Conservation (phyloP, 2,329 filamentous ascomycete genomes). For the Myotisia sp. region DNA sequence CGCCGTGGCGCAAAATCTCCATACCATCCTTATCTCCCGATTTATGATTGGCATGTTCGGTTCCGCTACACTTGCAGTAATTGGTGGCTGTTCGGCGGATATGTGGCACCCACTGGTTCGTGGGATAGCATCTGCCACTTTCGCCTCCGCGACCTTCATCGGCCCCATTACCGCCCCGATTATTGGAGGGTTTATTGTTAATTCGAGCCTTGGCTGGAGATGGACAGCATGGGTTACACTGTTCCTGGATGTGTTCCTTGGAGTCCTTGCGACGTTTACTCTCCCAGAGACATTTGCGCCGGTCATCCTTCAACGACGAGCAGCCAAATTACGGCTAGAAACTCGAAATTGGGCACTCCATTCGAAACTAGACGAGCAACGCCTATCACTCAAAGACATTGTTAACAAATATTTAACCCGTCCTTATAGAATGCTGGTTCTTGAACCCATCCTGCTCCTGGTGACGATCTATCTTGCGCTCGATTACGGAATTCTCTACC, state of each 20-base stretch:
- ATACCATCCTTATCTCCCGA: conserved; percentile 41
- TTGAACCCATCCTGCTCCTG: conserved; percentile 36
- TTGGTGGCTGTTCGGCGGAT: conserved; percentile 37
- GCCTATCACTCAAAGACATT: conserved; percentile 26
- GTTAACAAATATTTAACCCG: conserved; percentile 32
- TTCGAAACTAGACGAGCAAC: conserved; percentile 31
- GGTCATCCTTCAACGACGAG: conserved; percentile 36
- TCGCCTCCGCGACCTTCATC: conserved; percentile 34
- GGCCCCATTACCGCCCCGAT: conserved; percentile 38
- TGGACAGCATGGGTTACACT: conserved; percentile 44
- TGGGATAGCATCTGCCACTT: conserved; percentile 33
- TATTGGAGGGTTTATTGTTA: conserved; percentile 37
- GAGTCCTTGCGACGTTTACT: conserved; percentile 30
- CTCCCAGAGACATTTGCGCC: conserved; percentile 40
- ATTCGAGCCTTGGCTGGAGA: conserved; percentile 39
- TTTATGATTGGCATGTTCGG: conserved; percentile 43
- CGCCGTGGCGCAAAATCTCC: conserved; percentile 39
- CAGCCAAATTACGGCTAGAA: conserved; percentile 33
- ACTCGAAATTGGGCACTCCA: conserved; percentile 36
- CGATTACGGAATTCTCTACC: conserved; percentile 23
- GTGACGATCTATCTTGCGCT: conserved; percentile 33
- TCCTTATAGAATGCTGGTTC: conserved; percentile 33
- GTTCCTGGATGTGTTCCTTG: conserved; percentile 34
- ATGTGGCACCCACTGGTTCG: conserved; percentile 37
- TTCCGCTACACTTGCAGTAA: conserved; percentile 36